phyloP scores from a whole-genome alignment of 345 rosid genomes.

The Aethionema arabicum region DNA sequence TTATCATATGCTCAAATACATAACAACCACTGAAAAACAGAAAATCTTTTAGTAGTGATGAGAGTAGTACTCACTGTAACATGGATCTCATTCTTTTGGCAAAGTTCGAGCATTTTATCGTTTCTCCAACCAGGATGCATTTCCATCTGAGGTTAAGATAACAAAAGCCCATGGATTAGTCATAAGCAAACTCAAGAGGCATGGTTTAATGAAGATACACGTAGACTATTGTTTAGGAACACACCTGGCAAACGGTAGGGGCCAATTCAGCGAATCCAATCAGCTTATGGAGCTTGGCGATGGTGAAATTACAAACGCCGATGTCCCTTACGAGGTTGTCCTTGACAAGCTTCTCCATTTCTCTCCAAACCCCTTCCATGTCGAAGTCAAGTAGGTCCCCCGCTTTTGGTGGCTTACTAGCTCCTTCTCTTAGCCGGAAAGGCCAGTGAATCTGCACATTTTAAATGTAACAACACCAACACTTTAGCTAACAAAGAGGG shows the following conservation, averaged over 20 bases:
- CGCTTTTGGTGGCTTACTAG: slow-evolving; percentile 48
- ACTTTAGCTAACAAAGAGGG: not conserved
- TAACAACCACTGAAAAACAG: too few species aligned
- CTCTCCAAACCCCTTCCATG: slow-evolving; percentile 66
- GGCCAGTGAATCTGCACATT: slow-evolving; percentile 57
- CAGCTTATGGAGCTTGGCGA: slow-evolving; percentile 48
- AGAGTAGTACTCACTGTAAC: slow-evolving; percentile 41
- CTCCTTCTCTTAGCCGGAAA: slow-evolving; percentile 49
- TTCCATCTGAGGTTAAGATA: slow-evolving; percentile 46
- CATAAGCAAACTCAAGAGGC: not conserved
- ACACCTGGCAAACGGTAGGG: slow-evolving; percentile 55
- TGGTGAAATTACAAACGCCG: slow-evolving; percentile 52
- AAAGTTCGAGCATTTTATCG: slow-evolving; percentile 50
- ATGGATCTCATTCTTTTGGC: slow-evolving; percentile 48
- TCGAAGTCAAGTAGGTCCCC: slow-evolving; percentile 49
- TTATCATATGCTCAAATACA: too few species aligned
- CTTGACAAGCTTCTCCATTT: slow-evolving; percentile 54
- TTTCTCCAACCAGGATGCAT: slow-evolving; percentile 77
- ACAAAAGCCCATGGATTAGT: not conserved
- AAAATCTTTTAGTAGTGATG: not conserved
- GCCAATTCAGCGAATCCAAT: slow-evolving; percentile 37
- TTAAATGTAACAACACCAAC: not conserved
- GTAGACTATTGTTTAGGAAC: not conserved
- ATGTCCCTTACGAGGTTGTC: slow-evolving; percentile 48
- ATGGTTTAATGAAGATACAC: not conserved